Evolutionary conservation across 2,329 filamentous ascomycete genomes (phyloP).

Genomic region (Gnomoniopsis sp.): DNA sequence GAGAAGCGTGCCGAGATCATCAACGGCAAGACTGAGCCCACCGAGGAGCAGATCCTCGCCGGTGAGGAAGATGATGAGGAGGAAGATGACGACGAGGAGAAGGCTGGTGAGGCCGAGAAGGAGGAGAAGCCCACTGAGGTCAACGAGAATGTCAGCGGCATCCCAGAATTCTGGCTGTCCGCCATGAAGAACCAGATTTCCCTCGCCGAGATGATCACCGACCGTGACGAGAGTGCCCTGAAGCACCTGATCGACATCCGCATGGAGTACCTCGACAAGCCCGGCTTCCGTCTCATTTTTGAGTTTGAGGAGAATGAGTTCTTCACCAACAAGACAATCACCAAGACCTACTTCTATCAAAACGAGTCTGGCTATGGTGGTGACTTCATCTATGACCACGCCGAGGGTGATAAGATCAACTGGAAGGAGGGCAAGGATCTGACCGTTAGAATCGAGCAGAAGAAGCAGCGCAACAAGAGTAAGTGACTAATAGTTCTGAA

Average conservation of each 20-base stretch:
- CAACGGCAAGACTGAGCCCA: conserved; percentile 83
- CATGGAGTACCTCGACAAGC: conserved; percentile 99
- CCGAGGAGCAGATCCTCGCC: conserved; percentile 79
- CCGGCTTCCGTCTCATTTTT: conserved; percentile 97
- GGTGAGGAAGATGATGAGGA: conserved; percentile 79
- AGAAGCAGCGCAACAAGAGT: conserved; percentile 99
- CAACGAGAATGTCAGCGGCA: conserved; percentile 64
- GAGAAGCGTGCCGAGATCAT: conserved; percentile 91
- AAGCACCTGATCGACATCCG: conserved; percentile 89
- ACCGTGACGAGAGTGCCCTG: conserved; percentile 90
- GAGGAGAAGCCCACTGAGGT: conserved; percentile 57
- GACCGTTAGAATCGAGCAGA: conserved; percentile 93
- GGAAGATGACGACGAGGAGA: conserved; percentile 52
- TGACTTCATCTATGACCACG: conserved; percentile 99
- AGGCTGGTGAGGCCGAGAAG: conserved; percentile 44
- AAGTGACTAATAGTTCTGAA: conserved; percentile 29
- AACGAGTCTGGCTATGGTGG: conserved; percentile 98
- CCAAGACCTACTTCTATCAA: conserved; percentile 99
- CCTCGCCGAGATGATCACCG: conserved; percentile 97
- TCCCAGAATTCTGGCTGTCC: conserved; percentile 98
- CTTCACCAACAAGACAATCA: conserved; percentile 95
- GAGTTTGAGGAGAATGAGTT: conserved; percentile 94
- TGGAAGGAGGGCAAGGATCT: conserved; percentile 94
- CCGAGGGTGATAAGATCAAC: conserved; percentile 95
- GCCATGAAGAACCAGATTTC: conserved; percentile 99